A percentile compares a stretch with the other conserved stretches of the same genome.
Conservation (phyloP, 495 filamentous ascomycete species). For the Aspergillus ellipticus region DNA sequence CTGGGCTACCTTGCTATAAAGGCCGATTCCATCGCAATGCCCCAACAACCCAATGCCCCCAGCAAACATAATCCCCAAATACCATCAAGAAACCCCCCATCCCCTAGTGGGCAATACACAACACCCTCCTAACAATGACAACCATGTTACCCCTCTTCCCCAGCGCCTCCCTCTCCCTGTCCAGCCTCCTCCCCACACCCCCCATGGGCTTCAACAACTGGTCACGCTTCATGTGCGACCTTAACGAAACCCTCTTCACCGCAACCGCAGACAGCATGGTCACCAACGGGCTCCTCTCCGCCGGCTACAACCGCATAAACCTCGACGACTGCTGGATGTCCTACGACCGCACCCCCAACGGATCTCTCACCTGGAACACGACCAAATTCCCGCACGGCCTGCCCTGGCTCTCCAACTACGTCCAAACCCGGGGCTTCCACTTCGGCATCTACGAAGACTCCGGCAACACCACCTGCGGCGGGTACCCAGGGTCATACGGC, state of each 20-base stretch:
- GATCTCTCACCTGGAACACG: conserved; percentile 34
- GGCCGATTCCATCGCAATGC: too few species aligned
- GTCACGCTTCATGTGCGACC: conserved; percentile 39
- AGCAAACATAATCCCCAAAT: too few species aligned
- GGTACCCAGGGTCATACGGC: conserved; percentile 34
- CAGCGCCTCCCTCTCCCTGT: conserved; percentile 11
- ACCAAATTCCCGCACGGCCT: conserved; percentile 36
- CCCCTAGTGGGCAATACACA: too few species aligned
- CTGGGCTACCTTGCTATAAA: too few species aligned
- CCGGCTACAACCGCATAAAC: conserved; percentile 40
- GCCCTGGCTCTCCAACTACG: conserved; percentile 36
- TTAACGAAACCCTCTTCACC: conserved; percentile 42
- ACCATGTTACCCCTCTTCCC: conserved; percentile 3
- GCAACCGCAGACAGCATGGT: conserved; percentile 37
- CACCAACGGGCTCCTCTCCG: conserved; percentile 31
- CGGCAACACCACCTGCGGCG: conserved; percentile 39
- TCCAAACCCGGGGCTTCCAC: conserved; percentile 28
- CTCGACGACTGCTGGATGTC: conserved; percentile 44
- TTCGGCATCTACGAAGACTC: conserved; percentile 42
- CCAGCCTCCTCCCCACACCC: conserved; percentile 28
- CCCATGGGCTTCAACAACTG: conserved; percentile 48
- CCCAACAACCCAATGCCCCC: too few species aligned
- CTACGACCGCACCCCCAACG: conserved; percentile 23
- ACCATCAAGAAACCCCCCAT: too few species aligned
- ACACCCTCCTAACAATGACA: not conserved